Conservation (phyloP, 768 basidiomycete genomes). For the Rossbeevera mucosa region DNA sequence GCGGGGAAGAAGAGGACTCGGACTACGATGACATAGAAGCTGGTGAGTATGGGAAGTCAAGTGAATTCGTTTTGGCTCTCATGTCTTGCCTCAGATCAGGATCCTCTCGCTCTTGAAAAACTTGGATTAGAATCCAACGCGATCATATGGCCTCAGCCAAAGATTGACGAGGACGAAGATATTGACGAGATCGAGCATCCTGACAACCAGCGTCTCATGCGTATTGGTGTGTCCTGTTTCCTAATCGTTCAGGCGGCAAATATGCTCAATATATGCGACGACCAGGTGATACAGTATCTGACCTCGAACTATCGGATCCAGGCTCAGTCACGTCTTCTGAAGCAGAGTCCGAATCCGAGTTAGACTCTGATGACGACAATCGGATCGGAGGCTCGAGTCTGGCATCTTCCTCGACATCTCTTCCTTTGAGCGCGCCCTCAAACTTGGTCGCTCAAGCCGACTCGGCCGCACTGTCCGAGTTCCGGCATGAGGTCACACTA, state of each 20-base stretch:
- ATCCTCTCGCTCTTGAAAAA: constrained; percentile 35
- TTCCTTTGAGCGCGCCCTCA: constrained; percentile 38
- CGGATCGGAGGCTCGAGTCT: constrained; percentile 30
- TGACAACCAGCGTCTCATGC: constrained; percentile 71
- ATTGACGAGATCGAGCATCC: constrained; percentile 56
- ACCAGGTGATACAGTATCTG: constrained; percentile 55
- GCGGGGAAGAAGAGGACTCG: constrained; percentile 41
- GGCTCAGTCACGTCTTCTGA: constrained; percentile 54
- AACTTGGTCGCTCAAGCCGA: constrained; percentile 35
- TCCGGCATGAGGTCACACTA: constrained; percentile 69
- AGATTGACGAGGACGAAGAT: constrained; percentile 57
- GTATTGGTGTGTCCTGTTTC: constrained; percentile 50
- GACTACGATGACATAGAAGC: constrained; percentile 66
- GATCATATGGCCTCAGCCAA: constrained; percentile 72
- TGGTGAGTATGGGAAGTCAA: constrained; percentile 40
- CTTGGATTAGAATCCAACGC: constrained; percentile 75
- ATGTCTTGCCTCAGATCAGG: constrained; percentile 41
- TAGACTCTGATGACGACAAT: constrained; percentile 40
- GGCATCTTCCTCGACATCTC: constrained; percentile 47
- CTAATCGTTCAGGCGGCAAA: neutral
- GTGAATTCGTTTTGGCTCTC: neutral
- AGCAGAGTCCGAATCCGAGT: constrained; percentile 39
- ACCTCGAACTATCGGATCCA: constrained; percentile 57
- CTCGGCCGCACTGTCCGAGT: constrained; percentile 59
- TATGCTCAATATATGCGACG: constrained; percentile 2